Conservation (phyloP, 148 eudicot genomes). For the Heliamphora exappendiculata region DNA sequence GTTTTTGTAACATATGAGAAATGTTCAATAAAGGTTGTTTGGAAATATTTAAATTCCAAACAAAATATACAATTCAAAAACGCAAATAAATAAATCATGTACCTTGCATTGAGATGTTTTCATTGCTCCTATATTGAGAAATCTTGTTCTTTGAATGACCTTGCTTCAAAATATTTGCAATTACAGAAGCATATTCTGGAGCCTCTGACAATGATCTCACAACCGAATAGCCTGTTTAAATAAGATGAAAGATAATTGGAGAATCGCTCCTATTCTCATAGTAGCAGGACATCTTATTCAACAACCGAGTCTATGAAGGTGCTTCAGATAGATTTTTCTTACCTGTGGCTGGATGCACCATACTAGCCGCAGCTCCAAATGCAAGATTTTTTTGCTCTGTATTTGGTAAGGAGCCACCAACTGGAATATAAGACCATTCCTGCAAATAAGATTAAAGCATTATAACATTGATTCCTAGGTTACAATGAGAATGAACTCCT, state of each 20-base stretch:
- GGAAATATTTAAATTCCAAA: neutral
- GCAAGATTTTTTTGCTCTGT: conserved; percentile 96
- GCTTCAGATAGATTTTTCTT: conserved; percentile 8
- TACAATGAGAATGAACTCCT: neutral
- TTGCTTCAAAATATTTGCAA: conserved; percentile 61
- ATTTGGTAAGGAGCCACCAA: conserved; percentile 92
- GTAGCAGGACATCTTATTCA: too few relatives aligned
- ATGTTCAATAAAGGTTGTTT: neutral
- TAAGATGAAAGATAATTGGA: conserved; percentile 3
- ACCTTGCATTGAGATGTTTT: conserved; percentile 87
- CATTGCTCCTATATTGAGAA: conserved; percentile 24
- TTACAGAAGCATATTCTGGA: conserved; percentile 81
- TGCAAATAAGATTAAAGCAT: conserved; percentile 24
- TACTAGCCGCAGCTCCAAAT: conserved; percentile 99
- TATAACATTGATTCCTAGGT: neutral
- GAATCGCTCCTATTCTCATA: neutral
- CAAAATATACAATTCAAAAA: neutral
- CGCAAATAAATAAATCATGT: neutral
- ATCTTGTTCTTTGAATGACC: conserved; percentile 34
- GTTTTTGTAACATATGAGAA: neutral
- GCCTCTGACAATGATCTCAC: conserved; percentile 96
- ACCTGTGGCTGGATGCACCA: conserved; percentile 99
- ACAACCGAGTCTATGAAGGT: conserved; percentile 6
- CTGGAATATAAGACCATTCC: conserved; percentile 99
- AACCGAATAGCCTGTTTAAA: conserved; percentile 73